A percentile compares a stretch with the other conserved stretches of the same genome.
phyloP scores from a whole-genome alignment of 2,329 filamentous ascomycete species.

The Hypocrella siamensis region DNA sequence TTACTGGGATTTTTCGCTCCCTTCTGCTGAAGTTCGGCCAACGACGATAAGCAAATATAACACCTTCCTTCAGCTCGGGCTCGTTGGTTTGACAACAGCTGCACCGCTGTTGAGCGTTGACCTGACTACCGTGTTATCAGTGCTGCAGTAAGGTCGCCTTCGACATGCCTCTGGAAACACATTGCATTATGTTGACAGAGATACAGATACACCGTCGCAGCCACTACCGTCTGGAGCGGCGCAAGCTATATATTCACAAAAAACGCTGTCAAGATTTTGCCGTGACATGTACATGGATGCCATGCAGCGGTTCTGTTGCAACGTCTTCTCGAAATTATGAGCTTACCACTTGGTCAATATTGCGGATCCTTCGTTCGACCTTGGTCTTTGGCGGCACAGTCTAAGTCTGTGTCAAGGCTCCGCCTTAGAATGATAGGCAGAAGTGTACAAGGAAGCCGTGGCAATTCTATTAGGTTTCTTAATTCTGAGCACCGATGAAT shows the following conservation, averaged over 20 bases:
- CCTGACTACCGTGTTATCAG: slow-evolving; percentile 37
- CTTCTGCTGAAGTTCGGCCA: slow-evolving; percentile 69
- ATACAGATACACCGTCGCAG: slow-evolving; percentile 63
- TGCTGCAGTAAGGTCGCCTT: slow-evolving; percentile 41
- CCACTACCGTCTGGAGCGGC: slow-evolving; percentile 86
- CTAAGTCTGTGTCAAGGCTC: too few species aligned
- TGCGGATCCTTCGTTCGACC: too few species aligned
- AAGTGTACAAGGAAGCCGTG: too few species aligned
- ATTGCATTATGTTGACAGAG: background rate
- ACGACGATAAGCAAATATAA: slow-evolving; percentile 84
- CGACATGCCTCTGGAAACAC: background rate
- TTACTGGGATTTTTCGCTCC: slow-evolving; percentile 96
- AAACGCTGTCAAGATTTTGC: slow-evolving; percentile 77
- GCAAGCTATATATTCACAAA: slow-evolving; percentile 80
- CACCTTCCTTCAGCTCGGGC: slow-evolving; percentile 74
- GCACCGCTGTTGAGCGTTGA: slow-evolving; percentile 57
- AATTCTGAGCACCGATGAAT: background rate
- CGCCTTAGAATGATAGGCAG: too few species aligned
- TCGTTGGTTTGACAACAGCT: slow-evolving; percentile 74
- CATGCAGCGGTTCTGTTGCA: too few species aligned
- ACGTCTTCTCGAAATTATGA: too few species aligned
- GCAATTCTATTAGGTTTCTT: too few species aligned
- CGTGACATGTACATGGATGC: too few species aligned
- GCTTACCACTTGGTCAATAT: too few species aligned
- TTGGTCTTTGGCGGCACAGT: too few species aligned